Conservation (phyloP, 805 yeast species). For the Wickerhamomyces ciferrii region DNA sequence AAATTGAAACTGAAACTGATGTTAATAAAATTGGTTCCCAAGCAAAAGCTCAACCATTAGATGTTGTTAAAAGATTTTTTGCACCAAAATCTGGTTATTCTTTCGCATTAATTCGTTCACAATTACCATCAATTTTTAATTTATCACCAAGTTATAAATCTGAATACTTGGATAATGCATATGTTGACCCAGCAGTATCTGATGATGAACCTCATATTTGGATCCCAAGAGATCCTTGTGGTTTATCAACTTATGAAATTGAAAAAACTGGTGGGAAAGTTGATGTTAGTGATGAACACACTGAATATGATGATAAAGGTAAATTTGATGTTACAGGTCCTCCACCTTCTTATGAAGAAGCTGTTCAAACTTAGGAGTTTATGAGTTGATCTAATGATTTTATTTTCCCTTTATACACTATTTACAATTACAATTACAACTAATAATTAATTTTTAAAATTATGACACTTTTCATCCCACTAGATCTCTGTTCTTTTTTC, state of each 20-base stretch:
- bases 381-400: background rate
- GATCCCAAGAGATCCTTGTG: constrained; percentile 66
- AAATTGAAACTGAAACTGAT: constrained; percentile 20
- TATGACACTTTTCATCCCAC: too few species aligned
- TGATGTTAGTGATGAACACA: constrained; percentile 50
- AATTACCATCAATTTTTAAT: constrained; percentile 28
- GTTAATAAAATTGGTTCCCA: constrained; percentile 12
- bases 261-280: constrained; percentile 50
- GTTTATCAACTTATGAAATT: constrained; percentile 57
- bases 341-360: constrained; percentile 65
- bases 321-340: constrained; percentile 48
- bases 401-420: too few species aligned
- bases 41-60: constrained; percentile 10
- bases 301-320: constrained; percentile 55
- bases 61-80: constrained; percentile 32
- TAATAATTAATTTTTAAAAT: too few species aligned
- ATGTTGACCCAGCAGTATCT: constrained; percentile 52
- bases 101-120: constrained; percentile 34
- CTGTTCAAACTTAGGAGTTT: constrained; percentile 2
- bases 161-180: constrained; percentile 29
- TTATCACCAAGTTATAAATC: constrained; percentile 25
- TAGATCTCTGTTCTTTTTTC: too few species aligned
- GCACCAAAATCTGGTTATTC: constrained; percentile 36
- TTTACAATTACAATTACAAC: too few species aligned
- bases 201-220: constrained; percentile 60